Evolutionary conservation across 148 eudicot genomes (phyloP).

Genomic region (Hydrangea macrophylla): DNA sequence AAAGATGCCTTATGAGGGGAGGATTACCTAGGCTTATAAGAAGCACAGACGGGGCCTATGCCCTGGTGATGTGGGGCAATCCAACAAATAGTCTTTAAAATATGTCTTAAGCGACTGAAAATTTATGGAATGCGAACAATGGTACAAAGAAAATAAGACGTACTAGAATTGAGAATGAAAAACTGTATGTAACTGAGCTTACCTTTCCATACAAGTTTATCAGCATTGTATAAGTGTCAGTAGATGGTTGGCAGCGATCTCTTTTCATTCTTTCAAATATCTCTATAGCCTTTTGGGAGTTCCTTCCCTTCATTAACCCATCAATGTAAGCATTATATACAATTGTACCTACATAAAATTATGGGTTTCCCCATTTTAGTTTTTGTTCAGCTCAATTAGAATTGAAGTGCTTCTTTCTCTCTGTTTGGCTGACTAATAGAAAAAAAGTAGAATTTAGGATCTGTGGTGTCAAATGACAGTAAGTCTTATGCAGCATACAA

Average conservation of each 20-base stretch:
- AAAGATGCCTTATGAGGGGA: no score
- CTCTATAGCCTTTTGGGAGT: conserved; percentile 50
- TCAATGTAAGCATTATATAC: conserved; percentile 78
- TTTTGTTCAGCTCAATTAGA: not conserved
- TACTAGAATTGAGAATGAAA: not conserved
- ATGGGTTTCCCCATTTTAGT: not conserved
- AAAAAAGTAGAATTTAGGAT: no score
- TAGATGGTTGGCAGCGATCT: conserved; percentile 61
- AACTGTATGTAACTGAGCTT: conserved; percentile 3
- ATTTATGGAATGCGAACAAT: no score
- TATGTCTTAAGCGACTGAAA: no score
- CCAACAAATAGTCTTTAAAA: no score
- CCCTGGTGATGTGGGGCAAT: no score
- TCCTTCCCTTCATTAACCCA: conserved; percentile 69
- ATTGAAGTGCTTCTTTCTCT: not conserved
- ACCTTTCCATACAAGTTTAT: conserved; percentile 91
- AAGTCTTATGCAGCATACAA: not conserved
- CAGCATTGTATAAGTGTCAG: conserved; percentile 81
- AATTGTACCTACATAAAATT: conserved; percentile 45
- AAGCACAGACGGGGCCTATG: no score
- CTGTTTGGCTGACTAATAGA: not conserved
- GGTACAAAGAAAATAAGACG: not conserved
- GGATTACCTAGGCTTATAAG: no score
- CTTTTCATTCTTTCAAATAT: conserved; percentile 70
- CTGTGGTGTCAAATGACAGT: not conserved